Conservation (phyloP, 208 protist species). For the Crithidia mellificae region DNA sequence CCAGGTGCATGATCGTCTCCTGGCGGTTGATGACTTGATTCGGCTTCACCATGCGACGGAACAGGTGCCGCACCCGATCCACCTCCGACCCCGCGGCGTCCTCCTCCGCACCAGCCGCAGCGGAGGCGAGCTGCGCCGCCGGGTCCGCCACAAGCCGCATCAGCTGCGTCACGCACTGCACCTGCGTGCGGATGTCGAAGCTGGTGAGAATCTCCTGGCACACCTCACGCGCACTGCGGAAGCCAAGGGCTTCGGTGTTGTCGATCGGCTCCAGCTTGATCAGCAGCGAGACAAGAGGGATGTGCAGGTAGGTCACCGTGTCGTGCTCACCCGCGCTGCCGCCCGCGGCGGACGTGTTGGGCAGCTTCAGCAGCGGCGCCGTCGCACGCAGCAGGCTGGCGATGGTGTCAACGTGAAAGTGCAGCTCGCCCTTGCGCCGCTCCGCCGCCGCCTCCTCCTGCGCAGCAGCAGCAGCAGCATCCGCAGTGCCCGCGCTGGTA, state of each 20-base stretch:
- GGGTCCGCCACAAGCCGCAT: constrained; percentile 83
- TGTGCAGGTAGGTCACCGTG: constrained; percentile 52
- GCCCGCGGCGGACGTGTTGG: constrained; percentile 10
- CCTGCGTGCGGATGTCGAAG: constrained; percentile 84
- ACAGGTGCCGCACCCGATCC: constrained; percentile 47
- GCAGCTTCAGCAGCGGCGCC: constrained; percentile 63
- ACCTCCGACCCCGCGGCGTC: constrained; percentile 30
- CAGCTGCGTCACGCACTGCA: constrained; percentile 74
- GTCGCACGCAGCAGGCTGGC: constrained; percentile 69
- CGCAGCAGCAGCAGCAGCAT: neutral
- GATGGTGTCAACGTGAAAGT: constrained; percentile 66
- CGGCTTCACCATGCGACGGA: constrained; percentile 84
- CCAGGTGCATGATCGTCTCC: constrained; percentile 73
- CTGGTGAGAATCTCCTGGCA: constrained; percentile 76
- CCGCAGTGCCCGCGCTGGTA: too few relatives aligned
- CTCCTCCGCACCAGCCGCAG: constrained; percentile 4
- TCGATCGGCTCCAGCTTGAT: constrained; percentile 72
- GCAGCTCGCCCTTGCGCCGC: constrained; percentile 27
- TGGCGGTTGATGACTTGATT: constrained; percentile 91
- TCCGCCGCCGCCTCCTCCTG: constrained; percentile 7
- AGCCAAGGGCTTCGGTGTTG: constrained; percentile 56
- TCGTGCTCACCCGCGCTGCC: constrained; percentile 3
- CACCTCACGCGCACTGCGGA: constrained; percentile 72
- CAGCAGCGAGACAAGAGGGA: constrained; percentile 80
- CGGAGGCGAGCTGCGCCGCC: constrained; percentile 42